Conservation (phyloP, 2,329 filamentous ascomycete species). For the Lasiodiplodia citricola region DNA sequence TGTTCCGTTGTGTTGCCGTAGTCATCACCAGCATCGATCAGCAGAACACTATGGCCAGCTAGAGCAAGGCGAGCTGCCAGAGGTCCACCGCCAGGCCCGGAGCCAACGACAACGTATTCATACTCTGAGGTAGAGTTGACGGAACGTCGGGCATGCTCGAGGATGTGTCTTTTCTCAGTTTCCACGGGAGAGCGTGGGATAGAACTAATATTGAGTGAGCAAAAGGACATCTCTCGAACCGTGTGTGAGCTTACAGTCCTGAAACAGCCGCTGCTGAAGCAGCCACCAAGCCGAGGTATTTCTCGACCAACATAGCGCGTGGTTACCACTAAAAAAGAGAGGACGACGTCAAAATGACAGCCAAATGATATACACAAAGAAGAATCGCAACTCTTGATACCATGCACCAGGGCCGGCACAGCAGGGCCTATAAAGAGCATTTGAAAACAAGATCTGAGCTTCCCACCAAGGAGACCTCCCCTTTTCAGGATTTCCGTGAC, state of each 20-base stretch:
- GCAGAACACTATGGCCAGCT: conserved; percentile 62
- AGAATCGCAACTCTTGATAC: not conserved
- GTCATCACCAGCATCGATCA: conserved; percentile 66
- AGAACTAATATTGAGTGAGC: not conserved
- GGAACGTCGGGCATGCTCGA: not conserved
- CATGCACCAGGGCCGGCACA: not conserved
- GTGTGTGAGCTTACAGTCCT: not conserved
- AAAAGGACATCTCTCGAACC: not conserved
- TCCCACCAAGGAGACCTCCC: not conserved
- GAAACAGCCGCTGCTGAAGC: not conserved
- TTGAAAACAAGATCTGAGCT: not conserved
- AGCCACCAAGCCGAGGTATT: conserved; percentile 2
- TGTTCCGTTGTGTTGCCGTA: conserved; percentile 54
- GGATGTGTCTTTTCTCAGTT: not conserved
- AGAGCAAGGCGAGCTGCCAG: conserved; percentile 64
- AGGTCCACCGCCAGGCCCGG: conserved; percentile 64
- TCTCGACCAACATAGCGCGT: conserved; percentile 1
- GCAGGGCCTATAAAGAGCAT: not conserved
- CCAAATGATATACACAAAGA: not conserved
- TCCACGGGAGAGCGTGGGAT: not conserved
- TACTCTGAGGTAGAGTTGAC: conserved; percentile 43
- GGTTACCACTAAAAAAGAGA: not conserved
- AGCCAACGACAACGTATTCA: conserved; percentile 68
- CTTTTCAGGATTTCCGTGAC: not conserved
- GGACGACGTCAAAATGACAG: conserved; percentile 4